Conservation (phyloP, 2,329 filamentous ascomycete species). For the Apiospora sp. region DNA sequence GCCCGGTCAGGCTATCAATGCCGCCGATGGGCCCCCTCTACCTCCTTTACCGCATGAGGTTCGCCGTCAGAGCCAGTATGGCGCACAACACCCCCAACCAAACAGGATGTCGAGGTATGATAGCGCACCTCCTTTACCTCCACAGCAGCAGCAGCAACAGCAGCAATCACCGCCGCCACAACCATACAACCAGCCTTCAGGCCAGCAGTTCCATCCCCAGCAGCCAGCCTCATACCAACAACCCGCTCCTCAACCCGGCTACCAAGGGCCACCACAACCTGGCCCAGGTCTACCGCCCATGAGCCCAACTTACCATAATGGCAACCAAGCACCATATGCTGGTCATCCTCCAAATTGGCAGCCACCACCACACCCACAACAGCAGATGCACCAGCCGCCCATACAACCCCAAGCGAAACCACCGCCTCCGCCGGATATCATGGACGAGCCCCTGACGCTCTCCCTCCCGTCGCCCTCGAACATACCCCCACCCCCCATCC, state of each 20-base stretch:
- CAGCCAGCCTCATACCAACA: constrained; percentile 27
- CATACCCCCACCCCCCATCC: constrained; percentile 81
- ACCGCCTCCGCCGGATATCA: constrained; percentile 59
- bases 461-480: constrained; percentile 56
- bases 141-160: constrained; percentile 36
- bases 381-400: constrained; percentile 37
- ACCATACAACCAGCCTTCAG: constrained; percentile 31
- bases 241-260: constrained; percentile 34
- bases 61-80: constrained; percentile 38
- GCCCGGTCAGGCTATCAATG: constrained; percentile 44
- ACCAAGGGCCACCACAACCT: constrained; percentile 30
- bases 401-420: constrained; percentile 48
- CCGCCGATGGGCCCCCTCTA: constrained; percentile 39
- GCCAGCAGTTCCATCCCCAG: constrained; percentile 35
- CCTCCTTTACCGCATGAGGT: constrained; percentile 47
- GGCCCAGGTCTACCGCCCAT: constrained; percentile 18
- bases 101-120: constrained; percentile 45
- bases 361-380: constrained; percentile 32
- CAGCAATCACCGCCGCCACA: constrained; percentile 31
- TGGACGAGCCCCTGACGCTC: constrained; percentile 65
- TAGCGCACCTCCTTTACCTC: constrained; percentile 42
- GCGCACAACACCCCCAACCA: constrained; percentile 31
- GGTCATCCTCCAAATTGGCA: constrained; percentile 36
- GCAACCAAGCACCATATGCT: constrained; percentile 1
- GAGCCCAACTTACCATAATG: constrained; percentile 30